Percentiles rank a stretch among this genome's conserved stretches.
These are phyloP conservation scores for Aspergillus sp. DNA, from an alignment of 2,329 filamentous ascomycete genomes.

Conservation along the genomic window DNA sequence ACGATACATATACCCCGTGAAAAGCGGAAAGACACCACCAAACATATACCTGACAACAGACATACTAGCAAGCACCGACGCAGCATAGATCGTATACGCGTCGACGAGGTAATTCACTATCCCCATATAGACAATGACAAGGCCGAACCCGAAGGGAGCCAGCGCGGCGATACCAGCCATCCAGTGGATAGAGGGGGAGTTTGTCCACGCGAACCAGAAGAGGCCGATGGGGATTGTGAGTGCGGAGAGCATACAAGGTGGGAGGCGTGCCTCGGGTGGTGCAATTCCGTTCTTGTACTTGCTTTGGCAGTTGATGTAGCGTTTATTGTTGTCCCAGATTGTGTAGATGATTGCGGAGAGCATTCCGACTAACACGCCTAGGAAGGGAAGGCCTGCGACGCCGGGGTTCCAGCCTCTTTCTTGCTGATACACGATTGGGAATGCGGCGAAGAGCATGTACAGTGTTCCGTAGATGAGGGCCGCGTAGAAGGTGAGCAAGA, in stretches of 20 bases:
- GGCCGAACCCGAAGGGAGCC: conserved; percentile 44
- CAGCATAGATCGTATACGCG: conserved; percentile 45
- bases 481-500: conserved; percentile 51
- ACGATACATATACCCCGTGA: conserved; percentile 47
- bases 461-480: conserved; percentile 55
- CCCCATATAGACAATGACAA: conserved; percentile 43
- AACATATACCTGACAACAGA: conserved; percentile 48
- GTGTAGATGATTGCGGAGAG: conserved; percentile 41
- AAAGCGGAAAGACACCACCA: conserved; percentile 50
- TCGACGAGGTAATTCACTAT: conserved; percentile 47
- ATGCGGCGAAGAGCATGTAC: conserved; percentile 55
- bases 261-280: conserved; percentile 58
- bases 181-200: conserved; percentile 45
- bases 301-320: conserved; percentile 42
- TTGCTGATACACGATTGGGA: conserved; percentile 50
- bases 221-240: conserved; percentile 57
- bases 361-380: conserved; percentile 50
- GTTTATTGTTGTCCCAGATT: conserved; percentile 43
- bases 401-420: conserved; percentile 49
- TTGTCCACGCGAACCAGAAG: conserved; percentile 63
- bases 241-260: conserved; percentile 50
- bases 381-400: conserved; percentile 49
- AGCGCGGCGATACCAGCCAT: conserved; percentile 37
- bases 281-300: conserved; percentile 54
- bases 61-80: conserved; percentile 45